Evolutionary conservation across 257 asterid species (phyloP), one percentile per base, ranked within the genome.

Genomic region (Jacaranda copaia): DNA sequence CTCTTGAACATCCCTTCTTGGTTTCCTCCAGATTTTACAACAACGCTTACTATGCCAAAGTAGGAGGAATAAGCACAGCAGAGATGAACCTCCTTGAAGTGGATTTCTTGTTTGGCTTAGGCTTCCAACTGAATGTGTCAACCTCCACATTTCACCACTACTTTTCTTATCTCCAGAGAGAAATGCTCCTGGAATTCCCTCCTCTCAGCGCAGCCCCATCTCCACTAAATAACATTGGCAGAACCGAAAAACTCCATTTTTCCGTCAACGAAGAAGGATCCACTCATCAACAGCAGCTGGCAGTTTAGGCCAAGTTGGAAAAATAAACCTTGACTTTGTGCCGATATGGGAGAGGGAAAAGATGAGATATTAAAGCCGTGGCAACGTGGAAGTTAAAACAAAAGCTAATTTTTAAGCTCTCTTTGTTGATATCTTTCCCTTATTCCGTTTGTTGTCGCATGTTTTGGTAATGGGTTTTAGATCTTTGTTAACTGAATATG

Each of bases 81-180:
- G 97, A 91, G 77, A 91, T 91, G 93, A 91, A 91, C 79, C 76
- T 88, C 6, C 87, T 91, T 6, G 97, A 91, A 63, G 71, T 91
- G 75, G 93, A 91, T 73, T 91, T 91, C 85, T 77, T 91, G 67
- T 91, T 89, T 53, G 96, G 92, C 2, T 49, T 91, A 66, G 89
- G 89, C 0, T 91, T 91, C 73, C 76, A 88, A 51, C 49, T 89
- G 79, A 88, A 91, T 43, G 93, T 89, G 57, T 81, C 90, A 3
- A 86, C 90, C 43, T 42, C 88, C 25, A 82, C 85, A 18, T 91
- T 89, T 76, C 78, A 87, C 68, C 70, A 85, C 18, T 89, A 89
- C 20, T 81, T 80, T 75, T 80, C 83, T 4, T 81, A 77, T 77
- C 72, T 89, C 60, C 89, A 79, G 8, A 75, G 68, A 58, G 84